Evolutionary conservation across 75 land plant species (phyloP).

Genomic region (Larix kaempferi): DNA sequence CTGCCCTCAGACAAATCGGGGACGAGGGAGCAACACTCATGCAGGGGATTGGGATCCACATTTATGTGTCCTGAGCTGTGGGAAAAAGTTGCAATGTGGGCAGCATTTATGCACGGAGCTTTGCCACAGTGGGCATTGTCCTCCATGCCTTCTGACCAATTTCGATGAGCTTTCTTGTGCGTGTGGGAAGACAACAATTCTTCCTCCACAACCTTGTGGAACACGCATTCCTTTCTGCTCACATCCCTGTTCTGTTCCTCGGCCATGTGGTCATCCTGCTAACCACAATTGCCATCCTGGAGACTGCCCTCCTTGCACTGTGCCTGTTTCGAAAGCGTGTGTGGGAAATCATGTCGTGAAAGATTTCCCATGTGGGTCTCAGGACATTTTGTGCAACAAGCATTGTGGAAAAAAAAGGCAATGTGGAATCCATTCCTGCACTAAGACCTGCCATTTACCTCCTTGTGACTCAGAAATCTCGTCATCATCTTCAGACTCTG

Average conservation of each 20-base stretch:
- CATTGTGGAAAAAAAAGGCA: constrained; percentile 89
- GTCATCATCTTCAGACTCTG: too few species aligned
- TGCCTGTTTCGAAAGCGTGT: constrained; percentile 80
- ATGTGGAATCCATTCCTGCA: constrained; percentile 96
- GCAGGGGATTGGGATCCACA: constrained; percentile 67
- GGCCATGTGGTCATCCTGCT: constrained; percentile 87
- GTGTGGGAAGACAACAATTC: constrained; percentile 86
- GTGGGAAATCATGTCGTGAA: constrained; percentile 89
- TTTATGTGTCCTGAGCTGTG: constrained; percentile 71
- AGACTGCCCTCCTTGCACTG: constrained; percentile 93
- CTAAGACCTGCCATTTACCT: constrained; percentile 68
- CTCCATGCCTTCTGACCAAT: constrained; percentile 83
- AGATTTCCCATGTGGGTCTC: constrained; percentile 94
- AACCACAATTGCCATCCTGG: constrained; percentile 90
- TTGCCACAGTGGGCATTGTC: constrained; percentile 93
- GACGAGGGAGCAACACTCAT: neutral
- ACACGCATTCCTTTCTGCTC: constrained; percentile 82
- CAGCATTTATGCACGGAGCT: constrained; percentile 76
- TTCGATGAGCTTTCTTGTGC: constrained; percentile 93
- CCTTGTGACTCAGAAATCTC: constrained; percentile 61
- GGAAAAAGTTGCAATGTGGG: constrained; percentile 86
- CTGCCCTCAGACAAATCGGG: constrained; percentile 57
- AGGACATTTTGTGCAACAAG: constrained; percentile 85
- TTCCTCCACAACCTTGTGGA: constrained; percentile 97
- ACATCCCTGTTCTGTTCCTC: constrained; percentile 71